Evolutionary conservation across 1,284 basidiomycete genomes (phyloP).

Genomic region (Cryptococcus deneoformans): DNA sequence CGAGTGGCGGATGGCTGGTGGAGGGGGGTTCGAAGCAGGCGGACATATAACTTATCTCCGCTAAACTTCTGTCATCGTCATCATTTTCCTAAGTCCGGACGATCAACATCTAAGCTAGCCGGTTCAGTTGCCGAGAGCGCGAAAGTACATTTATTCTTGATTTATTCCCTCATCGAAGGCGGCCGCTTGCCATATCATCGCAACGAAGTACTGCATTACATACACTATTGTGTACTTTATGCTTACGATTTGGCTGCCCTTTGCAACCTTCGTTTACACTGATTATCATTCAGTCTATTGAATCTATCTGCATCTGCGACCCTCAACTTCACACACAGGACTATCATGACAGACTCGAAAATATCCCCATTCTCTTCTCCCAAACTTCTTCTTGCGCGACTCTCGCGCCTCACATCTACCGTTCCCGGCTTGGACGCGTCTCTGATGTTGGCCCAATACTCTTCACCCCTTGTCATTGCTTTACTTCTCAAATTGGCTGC

Average conservation of each 20-base stretch:
- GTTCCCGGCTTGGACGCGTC: conserved; percentile 43
- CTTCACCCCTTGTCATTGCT: conserved; percentile 37
- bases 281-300: background rate
- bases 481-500: conserved; percentile 35
- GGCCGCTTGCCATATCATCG: too few relatives aligned
- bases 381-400: conserved; percentile 20
- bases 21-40: background rate
- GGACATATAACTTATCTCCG: background rate
- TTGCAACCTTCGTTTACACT: too few relatives aligned
- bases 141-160: too few relatives aligned
- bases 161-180: too few relatives aligned
- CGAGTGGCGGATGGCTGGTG: background rate
- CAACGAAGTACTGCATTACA: too few relatives aligned
- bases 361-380: conserved; percentile 3
- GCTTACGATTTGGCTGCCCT: too few relatives aligned
- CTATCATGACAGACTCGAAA: conserved; percentile 2
- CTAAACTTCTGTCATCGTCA: background rate
- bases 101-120: too few relatives aligned
- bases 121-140: too few relatives aligned
- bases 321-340: too few relatives aligned
- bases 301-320: too few relatives aligned
- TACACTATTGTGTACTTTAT: too few relatives aligned
- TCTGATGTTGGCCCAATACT: conserved; percentile 45
- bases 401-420: conserved; percentile 32
- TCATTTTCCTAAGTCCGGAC: too few relatives aligned